These are phyloP conservation scores for Kwoniella dendrophila DNA, from an alignment of 768 basidiomycete species.

Conservation along the genomic window DNA sequence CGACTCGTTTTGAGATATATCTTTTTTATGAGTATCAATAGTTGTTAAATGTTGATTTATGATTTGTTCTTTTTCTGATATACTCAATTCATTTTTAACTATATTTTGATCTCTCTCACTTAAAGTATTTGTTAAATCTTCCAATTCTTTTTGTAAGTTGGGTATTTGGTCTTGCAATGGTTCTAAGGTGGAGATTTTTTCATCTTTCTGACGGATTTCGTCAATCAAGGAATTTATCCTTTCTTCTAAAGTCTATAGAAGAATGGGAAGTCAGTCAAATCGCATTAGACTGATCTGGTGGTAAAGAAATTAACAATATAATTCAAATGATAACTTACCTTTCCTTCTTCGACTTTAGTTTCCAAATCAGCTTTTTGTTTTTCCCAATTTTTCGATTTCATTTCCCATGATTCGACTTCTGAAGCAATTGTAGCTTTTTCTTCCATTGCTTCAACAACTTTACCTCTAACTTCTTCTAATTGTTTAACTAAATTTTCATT, in stretches of 20 bases:
- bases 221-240: not conserved
- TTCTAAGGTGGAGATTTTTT: no score
- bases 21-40: not conserved
- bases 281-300: no score
- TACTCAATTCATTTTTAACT: slow-evolving; percentile 8
- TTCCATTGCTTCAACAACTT: slow-evolving; percentile 49
- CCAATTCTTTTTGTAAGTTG: not conserved
- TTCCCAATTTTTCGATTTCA: slow-evolving; percentile 31
- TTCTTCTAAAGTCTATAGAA: no score
- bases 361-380: slow-evolving; percentile 27
- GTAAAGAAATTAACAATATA: no score
- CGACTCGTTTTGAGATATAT: not conserved
- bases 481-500: slow-evolving; percentile 51
- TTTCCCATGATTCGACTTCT: slow-evolving; percentile 38
- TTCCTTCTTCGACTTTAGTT: slow-evolving; percentile 23
- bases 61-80: slow-evolving; percentile 1
- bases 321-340: slow-evolving; percentile 15
- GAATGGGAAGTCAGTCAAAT: no score
- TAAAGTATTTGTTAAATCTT: slow-evolving; percentile 3
- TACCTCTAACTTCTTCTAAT: slow-evolving; percentile 53
- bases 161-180: slow-evolving; percentile 25
- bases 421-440: slow-evolving; percentile 46
- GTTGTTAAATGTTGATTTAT: not conserved
- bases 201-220: not conserved
- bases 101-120: slow-evolving; percentile 1